These are phyloP conservation scores for Corylus americana DNA, from an alignment of 306 rosid species.

Conservation along the genomic window DNA sequence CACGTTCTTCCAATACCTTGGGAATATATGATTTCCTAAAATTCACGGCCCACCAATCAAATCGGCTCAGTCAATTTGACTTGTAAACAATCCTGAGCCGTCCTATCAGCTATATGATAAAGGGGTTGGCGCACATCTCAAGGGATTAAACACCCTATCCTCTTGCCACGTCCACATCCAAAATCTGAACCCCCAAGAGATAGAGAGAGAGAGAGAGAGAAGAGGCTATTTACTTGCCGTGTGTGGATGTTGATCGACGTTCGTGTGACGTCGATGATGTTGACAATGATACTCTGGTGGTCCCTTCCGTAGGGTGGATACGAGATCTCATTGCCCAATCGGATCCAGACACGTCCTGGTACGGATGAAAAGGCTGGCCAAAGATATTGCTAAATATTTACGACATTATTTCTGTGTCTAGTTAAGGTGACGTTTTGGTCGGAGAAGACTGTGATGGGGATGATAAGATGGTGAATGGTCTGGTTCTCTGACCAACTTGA, in stretches of 20 bases:
- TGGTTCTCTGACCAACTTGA: slow-evolving; percentile 27
- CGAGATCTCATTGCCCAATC: slow-evolving; percentile 32
- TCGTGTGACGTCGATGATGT: slow-evolving; percentile 52
- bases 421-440: slow-evolving; percentile 59
- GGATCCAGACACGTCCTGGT: slow-evolving; percentile 13
- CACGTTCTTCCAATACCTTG: neutral
- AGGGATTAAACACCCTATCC: slow-evolving; percentile 28
- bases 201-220: neutral
- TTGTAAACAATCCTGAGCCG: neutral
- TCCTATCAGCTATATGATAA: neutral
- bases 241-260: slow-evolving; percentile 35
- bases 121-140: slow-evolving; percentile 2
- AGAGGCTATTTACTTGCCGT: slow-evolving; percentile 35
- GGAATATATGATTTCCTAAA: neutral
- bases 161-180: slow-evolving; percentile 22
- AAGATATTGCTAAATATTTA: slow-evolving; percentile 39
- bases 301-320: slow-evolving; percentile 39
- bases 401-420: slow-evolving; percentile 38
- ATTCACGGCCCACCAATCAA: slow-evolving; percentile 17
- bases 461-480: slow-evolving; percentile 31
- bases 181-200: neutral
- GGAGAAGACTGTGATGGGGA: slow-evolving; percentile 38
- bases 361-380: neutral
- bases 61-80: slow-evolving; percentile 11
- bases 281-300: slow-evolving; percentile 55